Percentiles rank a stretch among this genome's conserved stretches.
Evolutionary conservation across 2,329 filamentous ascomycete genomes (phyloP).

Genomic region (Phaeosphaeriaceae sp.): DNA sequence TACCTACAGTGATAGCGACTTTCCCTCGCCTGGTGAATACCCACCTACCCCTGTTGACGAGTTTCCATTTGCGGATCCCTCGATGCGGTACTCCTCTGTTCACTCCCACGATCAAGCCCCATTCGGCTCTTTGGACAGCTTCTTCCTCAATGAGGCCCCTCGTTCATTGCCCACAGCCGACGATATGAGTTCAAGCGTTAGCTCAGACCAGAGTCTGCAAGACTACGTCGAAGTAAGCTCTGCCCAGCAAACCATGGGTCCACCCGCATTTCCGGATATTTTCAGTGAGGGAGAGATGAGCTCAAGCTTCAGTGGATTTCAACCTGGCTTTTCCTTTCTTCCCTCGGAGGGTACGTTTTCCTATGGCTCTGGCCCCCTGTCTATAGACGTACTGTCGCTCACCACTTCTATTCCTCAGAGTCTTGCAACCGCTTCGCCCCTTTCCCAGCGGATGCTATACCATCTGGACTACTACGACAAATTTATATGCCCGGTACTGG

Average conservation of each 20-base stretch:
- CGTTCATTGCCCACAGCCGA: slow-evolving; percentile 47
- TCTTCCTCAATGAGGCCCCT: slow-evolving; percentile 43
- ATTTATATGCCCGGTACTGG: slow-evolving; percentile 88
- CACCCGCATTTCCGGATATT: slow-evolving; percentile 46
- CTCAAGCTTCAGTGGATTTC: slow-evolving; percentile 46
- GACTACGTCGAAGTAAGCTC: slow-evolving; percentile 51
- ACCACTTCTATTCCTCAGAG: slow-evolving; percentile 51
- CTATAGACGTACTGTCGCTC: slow-evolving; percentile 48
- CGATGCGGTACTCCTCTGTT: slow-evolving; percentile 44
- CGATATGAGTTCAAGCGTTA: slow-evolving; percentile 54
- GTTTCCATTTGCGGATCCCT: slow-evolving; percentile 49
- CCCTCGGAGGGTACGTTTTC: slow-evolving; percentile 51
- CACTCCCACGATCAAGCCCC: slow-evolving; percentile 42
- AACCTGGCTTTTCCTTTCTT: slow-evolving; percentile 49
- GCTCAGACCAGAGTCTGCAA: slow-evolving; percentile 54
- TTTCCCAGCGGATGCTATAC: slow-evolving; percentile 81
- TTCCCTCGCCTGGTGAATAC: slow-evolving; percentile 55
- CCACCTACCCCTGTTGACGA: slow-evolving; percentile 56
- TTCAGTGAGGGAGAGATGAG: slow-evolving; percentile 48
- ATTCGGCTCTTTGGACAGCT: slow-evolving; percentile 48
- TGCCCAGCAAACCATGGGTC: slow-evolving; percentile 42
- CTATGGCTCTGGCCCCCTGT: slow-evolving; percentile 47
- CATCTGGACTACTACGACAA: slow-evolving; percentile 94
- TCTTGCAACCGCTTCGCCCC: slow-evolving; percentile 60
- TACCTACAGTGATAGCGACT: slow-evolving; percentile 57